Evolutionary conservation across 2,329 filamentous ascomycete genomes (phyloP).

Genomic region (Spiromastix sp.): DNA sequence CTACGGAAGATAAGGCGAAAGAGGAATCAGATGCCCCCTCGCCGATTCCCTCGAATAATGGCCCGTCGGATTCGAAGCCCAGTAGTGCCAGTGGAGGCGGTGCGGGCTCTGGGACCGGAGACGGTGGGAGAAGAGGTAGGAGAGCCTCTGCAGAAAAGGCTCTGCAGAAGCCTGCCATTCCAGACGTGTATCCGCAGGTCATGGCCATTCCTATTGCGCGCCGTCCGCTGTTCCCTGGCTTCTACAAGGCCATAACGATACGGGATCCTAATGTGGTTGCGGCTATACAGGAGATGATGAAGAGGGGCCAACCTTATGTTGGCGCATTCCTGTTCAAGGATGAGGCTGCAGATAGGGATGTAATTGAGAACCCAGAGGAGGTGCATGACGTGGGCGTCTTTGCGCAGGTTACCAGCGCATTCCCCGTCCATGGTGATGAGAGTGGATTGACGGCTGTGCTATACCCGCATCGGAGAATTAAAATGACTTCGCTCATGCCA

Average conservation of each 20-base stretch:
- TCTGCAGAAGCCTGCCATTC: constrained; percentile 77
- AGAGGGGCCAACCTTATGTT: constrained; percentile 92
- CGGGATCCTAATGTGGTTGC: constrained; percentile 82
- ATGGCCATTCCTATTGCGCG: constrained; percentile 95
- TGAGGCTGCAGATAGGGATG: constrained; percentile 83
- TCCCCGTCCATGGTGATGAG: constrained; percentile 74
- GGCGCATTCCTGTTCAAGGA: constrained; percentile 97
- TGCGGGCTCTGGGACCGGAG: constrained; percentile 33
- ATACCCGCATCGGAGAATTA: constrained; percentile 91
- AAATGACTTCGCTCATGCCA: constrained; percentile 71
- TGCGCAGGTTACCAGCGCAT: constrained; percentile 93
- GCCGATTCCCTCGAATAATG: constrained; percentile 24
- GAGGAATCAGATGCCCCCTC: constrained; percentile 39
- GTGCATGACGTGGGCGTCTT: constrained; percentile 96
- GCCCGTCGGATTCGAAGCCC: constrained; percentile 32
- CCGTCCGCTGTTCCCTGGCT: constrained; percentile 87
- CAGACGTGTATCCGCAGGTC: constrained; percentile 93
- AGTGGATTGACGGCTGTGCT: constrained; percentile 82
- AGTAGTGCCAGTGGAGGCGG: constrained; percentile 48
- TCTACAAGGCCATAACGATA: constrained; percentile 98
- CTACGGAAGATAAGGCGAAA: constrained; percentile 29
- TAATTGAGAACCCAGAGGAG: constrained; percentile 81
- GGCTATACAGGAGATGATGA: constrained; percentile 93
- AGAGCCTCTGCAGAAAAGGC: constrained; percentile 60
- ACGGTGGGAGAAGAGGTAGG: constrained; percentile 44